A percentile compares a stretch with the other conserved stretches of the same genome.
Conservation (phyloP, 2,329 filamentous ascomycete species). For the Coniochaeta sp. region DNA sequence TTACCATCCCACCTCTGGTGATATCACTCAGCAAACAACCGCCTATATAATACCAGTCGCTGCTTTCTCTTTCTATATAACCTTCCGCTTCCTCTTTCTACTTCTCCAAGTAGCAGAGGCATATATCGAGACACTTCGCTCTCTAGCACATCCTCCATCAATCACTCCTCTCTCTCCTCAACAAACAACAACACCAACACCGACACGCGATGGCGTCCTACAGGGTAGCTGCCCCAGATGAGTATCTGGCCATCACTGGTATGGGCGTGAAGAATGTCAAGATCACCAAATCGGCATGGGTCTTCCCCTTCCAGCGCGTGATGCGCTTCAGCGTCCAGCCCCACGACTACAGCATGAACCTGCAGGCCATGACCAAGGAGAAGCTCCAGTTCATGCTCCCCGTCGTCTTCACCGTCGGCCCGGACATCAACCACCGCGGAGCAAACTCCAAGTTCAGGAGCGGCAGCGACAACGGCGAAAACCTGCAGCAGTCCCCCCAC, state of each 20-base stretch:
- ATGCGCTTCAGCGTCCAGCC: slow-evolving; percentile 60
- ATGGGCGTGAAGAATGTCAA: slow-evolving; percentile 58
- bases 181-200: background rate
- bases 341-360: slow-evolving; percentile 74
- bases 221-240: slow-evolving; percentile 65
- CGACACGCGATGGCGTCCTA: slow-evolving; percentile 46
- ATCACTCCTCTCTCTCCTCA: background rate
- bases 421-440: slow-evolving; percentile 59
- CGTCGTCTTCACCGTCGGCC: slow-evolving; percentile 80
- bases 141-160: background rate
- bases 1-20: too few relatives aligned
- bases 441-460: slow-evolving; percentile 31
- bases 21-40: too few relatives aligned
- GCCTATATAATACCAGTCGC: too few relatives aligned
- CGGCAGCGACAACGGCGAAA: slow-evolving; percentile 9
- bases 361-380: slow-evolving; percentile 85
- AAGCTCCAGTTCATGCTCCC: slow-evolving; percentile 78
- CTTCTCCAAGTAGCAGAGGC: too few relatives aligned
- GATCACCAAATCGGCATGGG: slow-evolving; percentile 71
- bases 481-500: slow-evolving; percentile 1
- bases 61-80: too few relatives aligned
- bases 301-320: slow-evolving; percentile 64
- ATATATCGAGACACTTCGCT: too few relatives aligned
- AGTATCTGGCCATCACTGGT: slow-evolving; percentile 84
- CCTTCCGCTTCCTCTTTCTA: too few relatives aligned